A percentile compares a stretch with the other conserved stretches of the same genome.
phyloP scores from a whole-genome alignment of 805 yeast genomes.

The Nakazawaea ishiwadae region DNA sequence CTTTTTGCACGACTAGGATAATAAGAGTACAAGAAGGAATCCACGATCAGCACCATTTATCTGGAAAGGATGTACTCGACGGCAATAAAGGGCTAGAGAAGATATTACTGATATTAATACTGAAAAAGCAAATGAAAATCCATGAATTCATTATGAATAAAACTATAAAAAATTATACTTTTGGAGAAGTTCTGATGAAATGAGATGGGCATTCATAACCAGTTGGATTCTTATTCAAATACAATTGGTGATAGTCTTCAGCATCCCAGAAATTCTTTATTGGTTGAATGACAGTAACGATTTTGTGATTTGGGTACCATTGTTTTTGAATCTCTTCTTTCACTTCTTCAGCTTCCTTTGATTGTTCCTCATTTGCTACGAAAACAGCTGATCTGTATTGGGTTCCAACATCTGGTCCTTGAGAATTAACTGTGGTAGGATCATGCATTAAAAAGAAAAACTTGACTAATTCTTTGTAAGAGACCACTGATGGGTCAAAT shows the following conservation, averaged over 20 bases:
- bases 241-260: conserved; percentile 90
- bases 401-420: conserved; percentile 86
- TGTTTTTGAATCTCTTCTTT: conserved; percentile 57
- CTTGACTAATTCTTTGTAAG: conserved; percentile 60
- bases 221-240: conserved; percentile 70
- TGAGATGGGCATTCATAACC: conserved; percentile 94
- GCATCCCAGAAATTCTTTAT: conserved; percentile 79
- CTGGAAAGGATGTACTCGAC: too few relatives aligned
- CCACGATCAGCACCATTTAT: too few relatives aligned
- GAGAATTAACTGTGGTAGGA: conserved; percentile 79
- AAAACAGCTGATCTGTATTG: conserved; percentile 88
- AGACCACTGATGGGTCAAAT: conserved; percentile 65
- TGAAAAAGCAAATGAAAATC: too few relatives aligned
- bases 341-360: conserved; percentile 30
- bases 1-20: too few relatives aligned
- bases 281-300: conserved; percentile 69
- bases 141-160: too few relatives aligned
- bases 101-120: too few relatives aligned
- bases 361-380: conserved; percentile 51
- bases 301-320: conserved; percentile 69
- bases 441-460: conserved; percentile 92
- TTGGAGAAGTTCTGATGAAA: conserved; percentile 62
- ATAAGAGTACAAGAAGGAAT: too few relatives aligned
- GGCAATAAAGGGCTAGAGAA: too few relatives aligned
- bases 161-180: conserved; percentile 16